phyloP scores from a whole-genome alignment of 2,329 filamentous ascomycete species.

The Paecilomyces dactylethromorphus region DNA sequence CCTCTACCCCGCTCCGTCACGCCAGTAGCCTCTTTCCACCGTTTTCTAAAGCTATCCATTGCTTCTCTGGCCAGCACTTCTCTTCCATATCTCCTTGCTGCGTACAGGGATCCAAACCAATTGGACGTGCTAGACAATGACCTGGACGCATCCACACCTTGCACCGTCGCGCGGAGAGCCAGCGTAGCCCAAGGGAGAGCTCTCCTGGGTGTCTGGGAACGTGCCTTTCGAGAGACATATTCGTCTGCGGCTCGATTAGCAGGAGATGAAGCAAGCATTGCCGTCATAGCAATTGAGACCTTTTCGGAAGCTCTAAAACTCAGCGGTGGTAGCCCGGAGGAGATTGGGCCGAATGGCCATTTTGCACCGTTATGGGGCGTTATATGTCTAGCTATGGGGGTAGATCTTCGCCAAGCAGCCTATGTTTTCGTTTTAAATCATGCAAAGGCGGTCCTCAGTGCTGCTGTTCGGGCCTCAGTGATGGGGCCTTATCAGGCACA shows the following conservation, averaged over 20 bases:
- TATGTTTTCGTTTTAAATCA: constrained; percentile 61
- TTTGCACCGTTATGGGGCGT: constrained; percentile 57
- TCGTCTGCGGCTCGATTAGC: constrained; percentile 6
- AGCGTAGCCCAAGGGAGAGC: constrained; percentile 56
- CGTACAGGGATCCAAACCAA: constrained; percentile 43
- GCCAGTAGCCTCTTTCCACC: constrained; percentile 41
- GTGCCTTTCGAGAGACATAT: constrained; percentile 39
- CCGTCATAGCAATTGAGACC: constrained; percentile 23
- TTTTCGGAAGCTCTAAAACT: constrained; percentile 35
- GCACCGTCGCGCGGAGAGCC: constrained; percentile 55
- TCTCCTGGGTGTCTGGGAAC: constrained; percentile 55
- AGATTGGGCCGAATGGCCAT: constrained; percentile 44
- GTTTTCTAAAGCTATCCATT: constrained; percentile 52
- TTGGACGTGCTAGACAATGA: constrained; percentile 54
- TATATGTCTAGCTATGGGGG: constrained; percentile 46
- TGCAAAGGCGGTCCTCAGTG: constrained; percentile 56
- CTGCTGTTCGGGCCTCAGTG: constrained; percentile 56
- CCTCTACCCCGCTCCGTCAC: constrained; percentile 23
- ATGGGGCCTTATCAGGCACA: constrained; percentile 62
- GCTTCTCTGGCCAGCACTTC: constrained; percentile 52
- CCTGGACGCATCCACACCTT: constrained; percentile 57
- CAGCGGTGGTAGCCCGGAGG: constrained; percentile 20
- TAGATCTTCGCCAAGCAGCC: constrained; percentile 47
- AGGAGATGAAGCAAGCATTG: constrained; percentile 12
- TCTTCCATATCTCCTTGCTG: constrained; percentile 54